Conservation (phyloP, 1,284 basidiomycete genomes). For the Wolfiporia cocos region DNA sequence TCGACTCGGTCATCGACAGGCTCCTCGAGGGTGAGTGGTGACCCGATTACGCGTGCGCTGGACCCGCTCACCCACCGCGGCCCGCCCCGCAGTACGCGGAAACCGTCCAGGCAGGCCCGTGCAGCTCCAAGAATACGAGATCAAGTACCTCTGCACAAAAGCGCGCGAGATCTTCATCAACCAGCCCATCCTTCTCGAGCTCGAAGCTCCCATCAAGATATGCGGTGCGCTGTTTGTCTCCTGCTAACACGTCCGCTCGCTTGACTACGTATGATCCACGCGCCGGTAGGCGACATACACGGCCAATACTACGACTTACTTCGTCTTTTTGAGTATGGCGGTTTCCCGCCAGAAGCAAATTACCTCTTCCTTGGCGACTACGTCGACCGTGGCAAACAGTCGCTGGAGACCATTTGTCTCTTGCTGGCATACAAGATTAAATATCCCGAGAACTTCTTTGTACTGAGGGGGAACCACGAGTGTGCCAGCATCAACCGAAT, state of each 20-base stretch:
- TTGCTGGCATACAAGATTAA: constrained; percentile 96
- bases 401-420: constrained; percentile 89
- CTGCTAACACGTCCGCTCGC: not conserved
- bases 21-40: constrained; percentile 83
- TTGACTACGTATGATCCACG: constrained; percentile 4
- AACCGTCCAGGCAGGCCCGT: constrained; percentile 93
- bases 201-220: constrained; percentile 96
- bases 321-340: constrained; percentile 91
- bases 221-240: constrained; percentile 58
- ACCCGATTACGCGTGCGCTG: constrained; percentile 12
- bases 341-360: constrained; percentile 94
- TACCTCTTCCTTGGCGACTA: constrained; percentile 96
- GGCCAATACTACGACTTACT: constrained; percentile 95
- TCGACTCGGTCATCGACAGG: constrained; percentile 97
- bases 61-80: constrained; percentile 12
- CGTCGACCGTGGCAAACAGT: constrained; percentile 93
- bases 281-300: constrained; percentile 77
- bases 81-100: constrained; percentile 66
- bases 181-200: constrained; percentile 90
- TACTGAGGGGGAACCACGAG: constrained; percentile 91
- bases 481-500: constrained; percentile 94
- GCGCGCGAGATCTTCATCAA: constrained; percentile 95
- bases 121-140: constrained; percentile 92
- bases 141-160: constrained; percentile 93
- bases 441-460: constrained; percentile 98